Evolutionary conservation across 495 filamentous ascomycete genomes (phyloP), one percentile per base, ranked within the genome.

Genomic region (Staphylotrichum tortipilum): DNA sequence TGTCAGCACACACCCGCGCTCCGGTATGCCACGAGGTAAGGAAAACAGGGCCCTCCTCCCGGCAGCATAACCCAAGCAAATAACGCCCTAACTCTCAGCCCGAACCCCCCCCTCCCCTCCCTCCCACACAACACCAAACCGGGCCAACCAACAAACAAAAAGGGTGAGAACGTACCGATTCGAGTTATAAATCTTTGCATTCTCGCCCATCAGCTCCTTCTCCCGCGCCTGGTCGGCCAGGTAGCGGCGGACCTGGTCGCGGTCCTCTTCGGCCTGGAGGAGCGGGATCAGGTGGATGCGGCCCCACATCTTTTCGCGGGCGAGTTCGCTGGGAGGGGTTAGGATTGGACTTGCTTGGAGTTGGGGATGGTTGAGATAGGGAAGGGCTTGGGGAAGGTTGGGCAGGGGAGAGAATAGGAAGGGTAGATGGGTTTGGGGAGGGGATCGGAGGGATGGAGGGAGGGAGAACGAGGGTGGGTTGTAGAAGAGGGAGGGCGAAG

Each of bases 241-340:
- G 63, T 89, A 75, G 55, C 90, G 72, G 39, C 92, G 78, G 56
- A 94, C 89, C 62, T 87, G 82, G 72, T 98, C 92, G 40, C 92
- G 84, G 73, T 98, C 92, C 61, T 91, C 86, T 64, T 98, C 92
- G 47, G 92, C 92, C 62, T 96, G 90, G 44, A 98, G 82, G 54
- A 92, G 68, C 26, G 92, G 92, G 63, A 89, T 89, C 41, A 98
- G 74, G 66, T 98, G 80, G 58, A 97, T 90, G 57, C 92, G 84
- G 37, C 83, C 76, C 92, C 92, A 98, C 78, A 95, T 89, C 75
- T 98, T 98, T 63, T 98, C 92, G 38, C 92, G 87, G 45, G 82
- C 86, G 52, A 94, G 85, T 65, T 98, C 92, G 63, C 91, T 96
- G 57, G 7, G 11, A 7, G 1, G 34, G 10, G 22, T 29, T 19